phyloP scores from a whole-genome alignment of 179 eudicot genomes.

The Patellifolia procumbens region DNA sequence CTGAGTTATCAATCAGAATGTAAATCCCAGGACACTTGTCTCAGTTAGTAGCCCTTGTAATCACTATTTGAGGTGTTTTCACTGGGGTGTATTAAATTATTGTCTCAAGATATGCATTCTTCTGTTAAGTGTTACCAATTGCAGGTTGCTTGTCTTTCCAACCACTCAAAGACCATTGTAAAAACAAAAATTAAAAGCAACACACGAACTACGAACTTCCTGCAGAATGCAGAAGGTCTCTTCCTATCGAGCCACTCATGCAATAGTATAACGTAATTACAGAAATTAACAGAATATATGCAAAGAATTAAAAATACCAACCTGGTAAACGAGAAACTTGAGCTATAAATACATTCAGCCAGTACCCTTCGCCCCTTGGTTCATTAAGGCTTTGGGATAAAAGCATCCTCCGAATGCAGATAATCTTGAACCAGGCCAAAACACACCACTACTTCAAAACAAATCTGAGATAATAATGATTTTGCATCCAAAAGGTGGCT shows the following conservation, averaged over 20 bases:
- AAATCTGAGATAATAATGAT: slow-evolving; percentile 13
- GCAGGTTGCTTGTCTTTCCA: background rate
- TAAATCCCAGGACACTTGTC: background rate
- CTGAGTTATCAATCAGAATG: background rate
- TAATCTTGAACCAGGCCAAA: slow-evolving; percentile 11
- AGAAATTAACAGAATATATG: slow-evolving; percentile 11
- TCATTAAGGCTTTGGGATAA: slow-evolving; percentile 5
- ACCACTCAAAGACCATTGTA: background rate
- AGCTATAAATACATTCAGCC: slow-evolving; percentile 11
- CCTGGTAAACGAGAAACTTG: slow-evolving; percentile 22
- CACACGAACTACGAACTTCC: background rate
- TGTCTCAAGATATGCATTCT: background rate
- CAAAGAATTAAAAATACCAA: slow-evolving; percentile 27
- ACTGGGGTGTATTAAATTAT: background rate
- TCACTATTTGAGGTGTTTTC: background rate
- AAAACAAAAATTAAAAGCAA: background rate
- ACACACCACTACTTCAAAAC: slow-evolving; percentile 9
- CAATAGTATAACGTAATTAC: background rate
- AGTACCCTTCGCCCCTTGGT: slow-evolving; percentile 4
- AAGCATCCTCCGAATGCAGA: slow-evolving; percentile 20
- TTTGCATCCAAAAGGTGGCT: slow-evolving; percentile 18
- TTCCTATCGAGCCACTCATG: background rate
- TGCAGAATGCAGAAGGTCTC: background rate
- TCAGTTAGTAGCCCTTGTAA: background rate
- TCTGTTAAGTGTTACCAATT: background rate